Conservation (phyloP, 352 stramenopile species). For the Globisporangium carolinianum region DNA sequence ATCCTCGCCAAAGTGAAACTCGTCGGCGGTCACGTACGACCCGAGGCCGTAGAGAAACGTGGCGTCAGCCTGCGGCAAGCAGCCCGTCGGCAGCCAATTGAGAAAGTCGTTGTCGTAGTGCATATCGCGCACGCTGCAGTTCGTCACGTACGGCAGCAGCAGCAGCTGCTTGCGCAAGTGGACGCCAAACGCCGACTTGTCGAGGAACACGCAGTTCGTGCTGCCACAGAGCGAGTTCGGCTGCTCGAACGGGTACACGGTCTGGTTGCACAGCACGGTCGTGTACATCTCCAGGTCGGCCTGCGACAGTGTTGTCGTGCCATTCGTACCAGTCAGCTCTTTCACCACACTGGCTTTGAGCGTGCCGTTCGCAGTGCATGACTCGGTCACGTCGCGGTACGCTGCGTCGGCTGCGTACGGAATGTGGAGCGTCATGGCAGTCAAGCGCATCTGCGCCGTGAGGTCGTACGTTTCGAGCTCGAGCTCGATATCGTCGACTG, state of each 20-base stretch:
- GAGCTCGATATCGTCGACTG: slow-evolving; percentile 1
- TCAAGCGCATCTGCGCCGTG: slow-evolving; percentile 4
- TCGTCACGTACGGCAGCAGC: slow-evolving; percentile 9
- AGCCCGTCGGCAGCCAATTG: slow-evolving; percentile 4
- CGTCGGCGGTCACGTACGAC: slow-evolving; percentile 9
- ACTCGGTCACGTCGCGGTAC: slow-evolving; percentile 8
- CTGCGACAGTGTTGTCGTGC: neutral
- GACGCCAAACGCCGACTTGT: slow-evolving; percentile 3
- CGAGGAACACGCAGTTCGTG: slow-evolving; percentile 12
- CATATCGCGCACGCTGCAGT: slow-evolving; percentile 5
- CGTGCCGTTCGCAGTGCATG: neutral
- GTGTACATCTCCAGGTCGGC: neutral
- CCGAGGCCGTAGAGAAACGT: slow-evolving; percentile 14
- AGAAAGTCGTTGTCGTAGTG: slow-evolving; percentile 8
- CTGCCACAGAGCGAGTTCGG: slow-evolving; percentile 8
- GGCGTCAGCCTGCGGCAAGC: slow-evolving; percentile 1
- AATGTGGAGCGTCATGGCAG: slow-evolving; percentile 6
- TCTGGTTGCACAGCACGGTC: slow-evolving; percentile 3
- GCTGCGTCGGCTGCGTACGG: neutral
- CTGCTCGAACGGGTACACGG: slow-evolving; percentile 3
- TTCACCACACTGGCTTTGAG: neutral
- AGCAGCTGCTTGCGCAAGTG: slow-evolving; percentile 8
- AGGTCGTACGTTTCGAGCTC: slow-evolving; percentile 5
- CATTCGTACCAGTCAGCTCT: neutral
- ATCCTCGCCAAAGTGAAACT: slow-evolving; percentile 3